Evolutionary conservation across 768 basidiomycete genomes (phyloP).

Genomic region (Suillus clintonianus): DNA sequence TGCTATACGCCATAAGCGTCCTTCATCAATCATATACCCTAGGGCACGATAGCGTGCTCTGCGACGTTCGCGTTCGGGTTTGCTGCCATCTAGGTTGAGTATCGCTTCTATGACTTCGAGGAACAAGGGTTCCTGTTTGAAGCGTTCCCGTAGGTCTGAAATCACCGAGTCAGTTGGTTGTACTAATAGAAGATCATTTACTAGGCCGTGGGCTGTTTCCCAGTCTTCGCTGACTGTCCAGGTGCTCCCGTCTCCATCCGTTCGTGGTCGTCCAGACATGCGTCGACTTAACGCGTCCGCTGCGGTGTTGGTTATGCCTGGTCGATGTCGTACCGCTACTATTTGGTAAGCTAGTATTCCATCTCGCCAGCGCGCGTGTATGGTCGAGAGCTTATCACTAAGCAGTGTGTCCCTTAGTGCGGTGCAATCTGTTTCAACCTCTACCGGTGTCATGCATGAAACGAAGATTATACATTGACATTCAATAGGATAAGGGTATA

Average conservation of each 20-base stretch:
- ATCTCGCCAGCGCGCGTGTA: slow-evolving; percentile 30
- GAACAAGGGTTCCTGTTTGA: too few relatives aligned
- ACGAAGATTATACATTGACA: too few relatives aligned
- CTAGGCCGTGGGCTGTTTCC: slow-evolving; percentile 18
- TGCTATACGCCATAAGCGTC: slow-evolving; percentile 23
- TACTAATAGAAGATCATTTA: slow-evolving; percentile 20
- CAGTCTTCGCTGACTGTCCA: slow-evolving; percentile 35
- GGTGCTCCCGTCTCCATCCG: slow-evolving; percentile 27
- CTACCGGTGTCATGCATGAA: too few relatives aligned
- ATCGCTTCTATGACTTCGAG: too few relatives aligned
- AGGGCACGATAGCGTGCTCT: slow-evolving; percentile 16
- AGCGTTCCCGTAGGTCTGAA: too few relatives aligned
- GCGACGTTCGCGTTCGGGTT: slow-evolving; percentile 8
- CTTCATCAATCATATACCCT: slow-evolving; percentile 21
- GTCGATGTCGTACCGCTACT: slow-evolving; percentile 14
- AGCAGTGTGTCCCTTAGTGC: slow-evolving; percentile 25
- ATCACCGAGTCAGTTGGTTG: too few relatives aligned
- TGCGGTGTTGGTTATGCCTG: slow-evolving; percentile 23
- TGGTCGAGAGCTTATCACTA: slow-evolving; percentile 22
- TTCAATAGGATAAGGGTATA: too few relatives aligned
- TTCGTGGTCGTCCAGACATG: slow-evolving; percentile 12
- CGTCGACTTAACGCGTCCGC: too few relatives aligned
- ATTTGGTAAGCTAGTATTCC: slow-evolving; percentile 26
- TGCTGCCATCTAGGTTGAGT: too few relatives aligned
- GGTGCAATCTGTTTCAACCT: slow-evolving; percentile 26